phyloP scores from a whole-genome alignment of 805 yeast species.

The Schwanniomyces polymorphus region DNA sequence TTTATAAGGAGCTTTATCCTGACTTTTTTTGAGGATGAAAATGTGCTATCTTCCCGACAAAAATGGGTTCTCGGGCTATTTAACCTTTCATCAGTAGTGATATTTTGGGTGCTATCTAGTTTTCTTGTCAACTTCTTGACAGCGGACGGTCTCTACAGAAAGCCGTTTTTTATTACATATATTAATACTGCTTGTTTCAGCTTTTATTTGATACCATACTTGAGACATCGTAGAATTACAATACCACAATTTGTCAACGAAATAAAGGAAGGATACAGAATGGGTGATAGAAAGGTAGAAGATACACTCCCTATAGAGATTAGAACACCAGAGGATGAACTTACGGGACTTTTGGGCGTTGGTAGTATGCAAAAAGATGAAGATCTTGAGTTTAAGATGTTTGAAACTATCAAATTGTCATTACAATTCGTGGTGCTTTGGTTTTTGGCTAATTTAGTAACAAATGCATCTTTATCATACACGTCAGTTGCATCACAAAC shows the following conservation, averaged over 20 bases:
- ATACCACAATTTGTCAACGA: constrained; percentile 19
- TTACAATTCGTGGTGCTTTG: constrained; percentile 83
- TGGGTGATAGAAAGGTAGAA: constrained; percentile 1
- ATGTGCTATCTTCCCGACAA: constrained; percentile 27
- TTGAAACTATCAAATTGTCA: constrained; percentile 73
- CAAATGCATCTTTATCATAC: constrained; percentile 82
- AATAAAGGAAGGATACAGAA: constrained; percentile 20
- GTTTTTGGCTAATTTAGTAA: constrained; percentile 87
- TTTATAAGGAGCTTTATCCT: constrained; percentile 6
- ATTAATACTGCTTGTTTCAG: constrained; percentile 84
- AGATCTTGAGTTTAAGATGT: constrained; percentile 32
- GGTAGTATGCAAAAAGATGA: background rate
- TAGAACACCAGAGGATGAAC: background rate
- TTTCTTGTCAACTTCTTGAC: constrained; percentile 79
- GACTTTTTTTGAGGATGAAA: constrained; percentile 20
- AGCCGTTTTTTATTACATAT: constrained; percentile 92
- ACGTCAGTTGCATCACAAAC: constrained; percentile 96
- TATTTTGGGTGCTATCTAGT: constrained; percentile 89
- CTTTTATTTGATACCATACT: constrained; percentile 69
- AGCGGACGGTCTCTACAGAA: constrained; percentile 67
- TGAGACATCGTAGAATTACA: constrained; percentile 25
- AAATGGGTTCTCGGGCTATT: constrained; percentile 79
- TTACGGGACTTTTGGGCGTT: background rate
- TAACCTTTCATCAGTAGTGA: constrained; percentile 71
- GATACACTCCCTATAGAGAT: background rate